Conservation (phyloP, 2,329 filamentous ascomycete species). For the Alternaria triticina region DNA sequence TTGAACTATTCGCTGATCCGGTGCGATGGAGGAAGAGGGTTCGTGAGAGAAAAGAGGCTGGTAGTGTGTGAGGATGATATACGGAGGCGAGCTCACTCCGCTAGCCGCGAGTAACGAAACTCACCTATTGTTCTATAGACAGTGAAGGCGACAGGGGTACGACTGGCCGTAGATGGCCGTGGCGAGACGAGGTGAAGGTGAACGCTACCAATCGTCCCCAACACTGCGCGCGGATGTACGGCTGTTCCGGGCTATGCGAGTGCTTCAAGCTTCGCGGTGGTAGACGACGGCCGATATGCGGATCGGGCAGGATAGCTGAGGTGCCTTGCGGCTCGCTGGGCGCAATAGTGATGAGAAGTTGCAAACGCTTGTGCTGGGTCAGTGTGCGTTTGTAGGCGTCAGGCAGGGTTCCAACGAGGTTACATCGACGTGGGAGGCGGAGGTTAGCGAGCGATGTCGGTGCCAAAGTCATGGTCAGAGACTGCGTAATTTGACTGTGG, state of each 20-base stretch:
- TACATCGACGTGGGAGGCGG: neutral
- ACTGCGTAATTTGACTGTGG: neutral
- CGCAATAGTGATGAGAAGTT: neutral
- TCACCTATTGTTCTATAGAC: neutral
- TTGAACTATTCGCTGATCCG: neutral
- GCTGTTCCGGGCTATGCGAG: neutral
- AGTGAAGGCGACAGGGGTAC: constrained; percentile 4
- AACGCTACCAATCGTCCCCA: neutral
- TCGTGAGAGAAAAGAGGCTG: neutral
- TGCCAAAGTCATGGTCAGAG: neutral
- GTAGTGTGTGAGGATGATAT: neutral
- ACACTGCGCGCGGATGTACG: neutral
- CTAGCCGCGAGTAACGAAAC: neutral
- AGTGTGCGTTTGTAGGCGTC: neutral
- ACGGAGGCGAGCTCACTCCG: neutral
- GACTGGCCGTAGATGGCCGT: neutral
- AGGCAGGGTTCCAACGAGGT: neutral
- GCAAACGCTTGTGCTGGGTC: constrained; percentile 2
- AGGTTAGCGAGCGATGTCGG: neutral
- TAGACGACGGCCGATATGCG: neutral
- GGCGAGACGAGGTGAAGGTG: constrained; percentile 4
- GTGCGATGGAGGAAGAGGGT: neutral
- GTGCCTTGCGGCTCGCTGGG: neutral
- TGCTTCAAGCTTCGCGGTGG: neutral
- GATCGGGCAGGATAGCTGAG: neutral